A percentile compares a stretch with the other conserved stretches of the same genome.
Evolutionary conservation across 805 yeast species (phyloP).

Genomic region (Lachancea sp.): DNA sequence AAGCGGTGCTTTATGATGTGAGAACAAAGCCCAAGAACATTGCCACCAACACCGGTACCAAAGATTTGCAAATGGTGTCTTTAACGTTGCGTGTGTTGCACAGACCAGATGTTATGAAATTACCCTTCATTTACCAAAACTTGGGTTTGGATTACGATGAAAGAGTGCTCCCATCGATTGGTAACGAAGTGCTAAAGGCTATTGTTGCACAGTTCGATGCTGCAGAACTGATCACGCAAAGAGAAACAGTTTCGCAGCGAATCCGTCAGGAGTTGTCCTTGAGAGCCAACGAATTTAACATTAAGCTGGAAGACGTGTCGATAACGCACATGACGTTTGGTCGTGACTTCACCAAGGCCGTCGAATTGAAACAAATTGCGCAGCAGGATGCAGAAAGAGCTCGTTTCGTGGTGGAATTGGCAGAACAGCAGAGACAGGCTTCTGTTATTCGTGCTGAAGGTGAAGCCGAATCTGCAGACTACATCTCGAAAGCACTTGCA

Average conservation of each 20-base stretch:
- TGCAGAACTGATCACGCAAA: constrained; percentile 92
- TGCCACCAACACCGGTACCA: constrained; percentile 92
- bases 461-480: constrained; percentile 97
- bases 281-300: constrained; percentile 84
- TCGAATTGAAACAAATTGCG: constrained; percentile 97
- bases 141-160: constrained; percentile 94
- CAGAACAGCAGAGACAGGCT: constrained; percentile 96
- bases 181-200: constrained; percentile 83
- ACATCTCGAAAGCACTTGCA: constrained; percentile 82
- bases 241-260: constrained; percentile 87
- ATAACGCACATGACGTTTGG: constrained; percentile 98
- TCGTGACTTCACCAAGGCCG: constrained; percentile 93
- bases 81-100: constrained; percentile 88
- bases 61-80: constrained; percentile 93
- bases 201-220: constrained; percentile 94
- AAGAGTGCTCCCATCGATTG: constrained; percentile 86
- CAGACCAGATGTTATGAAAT: constrained; percentile 78
- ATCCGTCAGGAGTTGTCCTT: constrained; percentile 79
- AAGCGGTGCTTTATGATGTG: constrained; percentile 84
- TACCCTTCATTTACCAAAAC: constrained; percentile 85
- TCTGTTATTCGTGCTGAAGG: constrained; percentile 96
- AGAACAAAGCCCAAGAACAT: constrained; percentile 93
- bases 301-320: constrained; percentile 91
- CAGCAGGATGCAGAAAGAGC: constrained; percentile 99
- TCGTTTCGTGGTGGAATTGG: constrained; percentile 84